A percentile compares a stretch with the other conserved stretches of the same genome.
phyloP scores from a whole-genome alignment of 1,284 basidiomycete species.

The Puccinia coronata region DNA sequence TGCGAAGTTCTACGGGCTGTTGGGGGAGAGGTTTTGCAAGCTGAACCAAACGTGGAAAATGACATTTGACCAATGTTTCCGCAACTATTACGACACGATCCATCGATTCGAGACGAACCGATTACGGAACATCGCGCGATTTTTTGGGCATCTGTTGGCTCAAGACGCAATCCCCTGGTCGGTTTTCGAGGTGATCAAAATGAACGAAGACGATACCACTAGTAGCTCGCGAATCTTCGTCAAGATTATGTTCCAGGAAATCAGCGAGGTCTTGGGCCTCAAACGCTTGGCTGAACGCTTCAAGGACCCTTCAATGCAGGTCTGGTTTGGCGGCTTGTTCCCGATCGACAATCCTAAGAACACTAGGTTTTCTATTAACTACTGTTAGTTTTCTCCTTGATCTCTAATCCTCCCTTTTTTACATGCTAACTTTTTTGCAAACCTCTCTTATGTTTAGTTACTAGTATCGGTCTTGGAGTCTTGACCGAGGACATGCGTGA shows the following conservation, averaged over 20 bases:
- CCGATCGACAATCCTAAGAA: slow-evolving; percentile 94
- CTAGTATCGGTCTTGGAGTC: slow-evolving; percentile 84
- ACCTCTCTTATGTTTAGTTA: slow-evolving; percentile 58
- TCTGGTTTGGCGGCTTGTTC: slow-evolving; percentile 81
- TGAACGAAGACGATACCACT: slow-evolving; percentile 98
- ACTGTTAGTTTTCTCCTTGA: slow-evolving; percentile 61
- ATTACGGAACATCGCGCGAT: slow-evolving; percentile 90
- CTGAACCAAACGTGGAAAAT: slow-evolving; percentile 92
- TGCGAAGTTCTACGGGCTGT: slow-evolving; percentile 89
- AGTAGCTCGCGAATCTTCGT: slow-evolving; percentile 94
- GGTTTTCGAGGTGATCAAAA: slow-evolving; percentile 77
- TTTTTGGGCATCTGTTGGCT: slow-evolving; percentile 87
- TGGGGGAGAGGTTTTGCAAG: slow-evolving; percentile 95
- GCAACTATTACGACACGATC: slow-evolving; percentile 89
- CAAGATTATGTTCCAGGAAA: slow-evolving; percentile 92
- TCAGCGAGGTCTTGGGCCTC: slow-evolving; percentile 89
- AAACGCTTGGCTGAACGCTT: slow-evolving; percentile 80
- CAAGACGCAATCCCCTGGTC: slow-evolving; percentile 88
- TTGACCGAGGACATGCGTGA: slow-evolving; percentile 96
- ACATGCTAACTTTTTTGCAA: background rate
- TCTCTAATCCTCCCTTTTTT: slow-evolving; percentile 57
- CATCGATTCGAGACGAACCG: slow-evolving; percentile 99
- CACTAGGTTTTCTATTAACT: slow-evolving; percentile 96
- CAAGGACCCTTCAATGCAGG: slow-evolving; percentile 67
- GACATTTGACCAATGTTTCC: slow-evolving; percentile 81